phyloP scores from a whole-genome alignment of 805 yeast species.

The Saturnispora besseyi region DNA sequence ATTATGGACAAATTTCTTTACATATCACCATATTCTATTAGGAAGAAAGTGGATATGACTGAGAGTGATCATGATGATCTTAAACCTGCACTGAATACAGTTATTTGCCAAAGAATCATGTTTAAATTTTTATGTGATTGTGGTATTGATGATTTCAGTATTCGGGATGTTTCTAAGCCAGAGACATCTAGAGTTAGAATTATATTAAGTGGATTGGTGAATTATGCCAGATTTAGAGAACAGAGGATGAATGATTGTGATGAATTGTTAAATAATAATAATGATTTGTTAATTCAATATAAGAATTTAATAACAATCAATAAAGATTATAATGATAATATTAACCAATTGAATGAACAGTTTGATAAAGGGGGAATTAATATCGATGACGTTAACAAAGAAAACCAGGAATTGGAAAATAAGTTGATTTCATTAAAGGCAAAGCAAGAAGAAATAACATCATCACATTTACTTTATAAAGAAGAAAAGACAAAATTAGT shows the following conservation, averaged over 20 bases:
- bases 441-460: slow-evolving; percentile 51
- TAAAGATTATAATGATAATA: slow-evolving; percentile 28
- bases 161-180: slow-evolving; percentile 69
- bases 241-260: slow-evolving; percentile 66
- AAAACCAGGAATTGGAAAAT: slow-evolving; percentile 48
- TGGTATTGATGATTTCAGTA: slow-evolving; percentile 69
- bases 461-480: slow-evolving; percentile 57
- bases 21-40: slow-evolving; percentile 25
- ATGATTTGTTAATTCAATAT: slow-evolving; percentile 37
- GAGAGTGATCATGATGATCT: slow-evolving; percentile 15
- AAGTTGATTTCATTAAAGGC: slow-evolving; percentile 54
- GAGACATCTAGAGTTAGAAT: slow-evolving; percentile 59
- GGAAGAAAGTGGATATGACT: slow-evolving; percentile 20
- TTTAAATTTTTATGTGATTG: slow-evolving; percentile 57
- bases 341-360: slow-evolving; percentile 15
- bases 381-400: slow-evolving; percentile 36
- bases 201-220: slow-evolving; percentile 72
- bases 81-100: slow-evolving; percentile 37
- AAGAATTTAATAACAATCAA: slow-evolving; percentile 36
- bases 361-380: slow-evolving; percentile 23
- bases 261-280: slow-evolving; percentile 46
- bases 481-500: slow-evolving; percentile 50
- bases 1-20: slow-evolving; percentile 28
- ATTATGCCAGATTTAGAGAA: slow-evolving; percentile 78
- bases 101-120: slow-evolving; percentile 52